Evolutionary conservation across 2,329 filamentous ascomycete genomes (phyloP).

Genomic region (Aspergillus aculeatus): DNA sequence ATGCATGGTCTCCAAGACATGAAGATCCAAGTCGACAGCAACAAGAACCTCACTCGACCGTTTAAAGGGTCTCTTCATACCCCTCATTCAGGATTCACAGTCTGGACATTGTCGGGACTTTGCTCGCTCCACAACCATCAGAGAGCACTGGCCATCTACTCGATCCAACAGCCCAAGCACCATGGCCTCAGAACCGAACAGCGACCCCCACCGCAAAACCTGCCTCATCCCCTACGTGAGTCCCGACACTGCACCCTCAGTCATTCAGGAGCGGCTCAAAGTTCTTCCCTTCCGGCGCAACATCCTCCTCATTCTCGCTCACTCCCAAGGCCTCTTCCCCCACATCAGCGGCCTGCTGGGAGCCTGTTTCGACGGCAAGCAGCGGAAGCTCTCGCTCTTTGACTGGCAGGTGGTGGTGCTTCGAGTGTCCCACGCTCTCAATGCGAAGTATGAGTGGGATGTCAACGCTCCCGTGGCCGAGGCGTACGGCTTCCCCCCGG

Average conservation of each 20-base stretch:
- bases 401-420: conserved; percentile 17
- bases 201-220: background rate
- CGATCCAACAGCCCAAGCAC: too few species aligned
- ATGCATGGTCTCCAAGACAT: too few species aligned
- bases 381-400: conserved; percentile 7
- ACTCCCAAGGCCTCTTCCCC: conserved; percentile 10
- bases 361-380: conserved; percentile 12
- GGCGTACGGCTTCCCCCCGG: conserved; percentile 5
- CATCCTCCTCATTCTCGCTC: conserved; percentile 5
- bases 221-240: conserved; percentile 11
- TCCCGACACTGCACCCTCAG: conserved; percentile 2
- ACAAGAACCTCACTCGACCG: too few species aligned
- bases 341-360: conserved; percentile 7
- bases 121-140: too few species aligned
- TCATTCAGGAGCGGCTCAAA: background rate
- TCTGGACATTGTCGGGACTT: too few species aligned
- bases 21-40: too few species aligned
- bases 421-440: conserved; percentile 2
- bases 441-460: conserved; percentile 11
- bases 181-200: too few species aligned
- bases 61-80: too few species aligned
- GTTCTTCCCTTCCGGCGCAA: conserved; percentile 13
- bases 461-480: conserved; percentile 11
- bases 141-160: too few species aligned
- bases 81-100: too few species aligned